Base-by-base conservation (phyloP, 371 early-diverging fungal genomes). In the Lichtheimia ramosa region DNA sequence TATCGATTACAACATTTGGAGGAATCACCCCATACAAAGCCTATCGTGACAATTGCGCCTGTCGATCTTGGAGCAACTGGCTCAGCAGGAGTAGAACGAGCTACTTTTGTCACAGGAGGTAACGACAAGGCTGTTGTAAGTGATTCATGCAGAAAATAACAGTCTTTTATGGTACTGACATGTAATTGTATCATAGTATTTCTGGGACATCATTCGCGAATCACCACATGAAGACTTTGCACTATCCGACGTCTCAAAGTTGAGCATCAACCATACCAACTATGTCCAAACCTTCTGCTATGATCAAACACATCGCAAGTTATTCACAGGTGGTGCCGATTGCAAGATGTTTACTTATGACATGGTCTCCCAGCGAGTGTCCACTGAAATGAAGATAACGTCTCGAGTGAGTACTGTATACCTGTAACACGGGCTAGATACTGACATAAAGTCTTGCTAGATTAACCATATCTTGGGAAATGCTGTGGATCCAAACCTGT, bases 51-150 rank as follows among this genome's bases (percentile, higher is more conserved):
- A 0, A 68, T 77, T 40, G 60, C 62, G 0, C 52, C 70, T 0
- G 24, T 74, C 8, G 58, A 58, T 15, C 28, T 59, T 21, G 65
- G 61, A 16, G 56, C 52, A n/a, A 48, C 55, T n/a, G 59, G 55
- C 28, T 10, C 48, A 15, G 42, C 46, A 4, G 64, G 58, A 14
- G 50, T 21, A 18, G 67, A 67, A 14, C 56, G 42, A 15, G 54
- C 68, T 18, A 69, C 55, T n/a, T 65, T 74, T 57, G 69, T 77
- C 2, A 77, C 74, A 0, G 78, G 73, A 25, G 74, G 73, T 1
- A 61, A 43, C 12, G 78, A 77, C 53, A 68, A 72, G 34, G 53
- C 52, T 28, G 62, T 70, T 54, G 76, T 76, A 70, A 65, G 56
- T 21, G 7, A 24, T 7, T 20, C 68, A 69, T 65, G 58, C 41